phyloP scores from a whole-genome alignment of 306 rosid genomes.

The Acacia acuminata region DNA sequence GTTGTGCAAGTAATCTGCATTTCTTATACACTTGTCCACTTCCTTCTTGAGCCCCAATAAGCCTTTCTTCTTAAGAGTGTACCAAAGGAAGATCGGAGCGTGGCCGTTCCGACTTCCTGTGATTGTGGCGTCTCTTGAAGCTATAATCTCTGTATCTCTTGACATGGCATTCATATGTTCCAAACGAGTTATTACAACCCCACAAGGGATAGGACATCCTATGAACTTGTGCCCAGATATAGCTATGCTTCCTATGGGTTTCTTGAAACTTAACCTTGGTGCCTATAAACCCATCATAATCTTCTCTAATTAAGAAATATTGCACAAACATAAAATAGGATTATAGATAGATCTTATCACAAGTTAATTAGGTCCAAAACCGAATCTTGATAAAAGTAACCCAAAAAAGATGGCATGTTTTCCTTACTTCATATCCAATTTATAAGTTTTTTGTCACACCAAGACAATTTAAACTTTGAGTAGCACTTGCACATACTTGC shows the following conservation, averaged over 20 bases:
- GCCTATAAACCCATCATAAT: neutral
- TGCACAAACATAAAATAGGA: neutral
- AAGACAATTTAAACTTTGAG: no score
- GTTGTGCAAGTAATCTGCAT: conserved; percentile 29
- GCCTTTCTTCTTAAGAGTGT: conserved; percentile 61
- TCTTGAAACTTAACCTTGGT: neutral
- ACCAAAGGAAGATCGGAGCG: conserved; percentile 36
- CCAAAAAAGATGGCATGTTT: no score
- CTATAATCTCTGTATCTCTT: conserved; percentile 54
- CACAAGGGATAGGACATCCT: conserved; percentile 44
- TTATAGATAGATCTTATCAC: no score
- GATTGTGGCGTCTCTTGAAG: conserved; percentile 36
- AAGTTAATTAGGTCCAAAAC: no score
- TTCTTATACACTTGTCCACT: conserved; percentile 61
- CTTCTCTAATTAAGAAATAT: neutral
- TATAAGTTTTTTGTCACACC: no score
- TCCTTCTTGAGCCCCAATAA: conserved; percentile 62
- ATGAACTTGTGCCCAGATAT: neutral
- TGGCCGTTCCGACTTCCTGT: conserved; percentile 73
- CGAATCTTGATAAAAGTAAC: no score
- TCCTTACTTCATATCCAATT: no score
- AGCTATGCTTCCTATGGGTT: neutral
- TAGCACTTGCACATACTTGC: no score
- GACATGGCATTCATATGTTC: conserved; percentile 51
- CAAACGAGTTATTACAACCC: conserved; percentile 53